Conservation (phyloP, 305 asterid genomes). For the Fraxinus ornus region DNA sequence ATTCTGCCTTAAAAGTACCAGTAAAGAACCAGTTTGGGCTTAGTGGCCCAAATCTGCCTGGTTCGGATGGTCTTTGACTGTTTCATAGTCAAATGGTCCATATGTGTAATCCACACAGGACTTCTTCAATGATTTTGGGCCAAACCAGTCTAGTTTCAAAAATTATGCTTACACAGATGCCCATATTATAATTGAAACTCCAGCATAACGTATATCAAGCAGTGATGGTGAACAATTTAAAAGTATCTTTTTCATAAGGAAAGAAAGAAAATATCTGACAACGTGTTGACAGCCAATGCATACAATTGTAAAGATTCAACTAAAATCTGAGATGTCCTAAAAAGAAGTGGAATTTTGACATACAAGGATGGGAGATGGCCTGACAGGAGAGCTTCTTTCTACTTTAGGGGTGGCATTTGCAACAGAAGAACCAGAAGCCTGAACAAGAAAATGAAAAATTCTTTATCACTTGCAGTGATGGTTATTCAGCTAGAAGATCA, state of each 20-base stretch:
- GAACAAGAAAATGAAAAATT: slow-evolving; percentile 28
- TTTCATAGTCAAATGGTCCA: background rate
- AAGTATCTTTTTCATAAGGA: background rate
- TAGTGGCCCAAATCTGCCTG: background rate
- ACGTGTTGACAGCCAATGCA: slow-evolving; percentile 7
- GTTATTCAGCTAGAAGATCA: slow-evolving; percentile 16
- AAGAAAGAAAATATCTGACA: background rate
- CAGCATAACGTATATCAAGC: background rate
- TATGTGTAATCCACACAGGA: background rate
- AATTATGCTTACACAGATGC: background rate
- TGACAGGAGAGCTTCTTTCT: slow-evolving; percentile 94
- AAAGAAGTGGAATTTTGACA: slow-evolving; percentile 28
- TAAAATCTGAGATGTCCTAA: slow-evolving; percentile 16
- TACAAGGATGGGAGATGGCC: slow-evolving; percentile 91
- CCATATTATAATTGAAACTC: background rate
- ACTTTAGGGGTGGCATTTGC: slow-evolving; percentile 85
- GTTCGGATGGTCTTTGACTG: background rate
- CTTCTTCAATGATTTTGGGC: background rate
- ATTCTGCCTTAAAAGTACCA: background rate
- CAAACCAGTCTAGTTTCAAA: background rate
- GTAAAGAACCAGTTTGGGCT: background rate
- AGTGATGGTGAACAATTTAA: background rate
- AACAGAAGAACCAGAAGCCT: slow-evolving; percentile 82
- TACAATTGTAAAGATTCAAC: slow-evolving; percentile 9
- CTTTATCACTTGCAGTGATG: slow-evolving; percentile 7